A percentile compares a stretch with the other conserved stretches of the same genome.
These are phyloP conservation scores for Penicillium corylophilum DNA, from an alignment of 2,329 filamentous ascomycete genomes.

Conservation along the genomic window DNA sequence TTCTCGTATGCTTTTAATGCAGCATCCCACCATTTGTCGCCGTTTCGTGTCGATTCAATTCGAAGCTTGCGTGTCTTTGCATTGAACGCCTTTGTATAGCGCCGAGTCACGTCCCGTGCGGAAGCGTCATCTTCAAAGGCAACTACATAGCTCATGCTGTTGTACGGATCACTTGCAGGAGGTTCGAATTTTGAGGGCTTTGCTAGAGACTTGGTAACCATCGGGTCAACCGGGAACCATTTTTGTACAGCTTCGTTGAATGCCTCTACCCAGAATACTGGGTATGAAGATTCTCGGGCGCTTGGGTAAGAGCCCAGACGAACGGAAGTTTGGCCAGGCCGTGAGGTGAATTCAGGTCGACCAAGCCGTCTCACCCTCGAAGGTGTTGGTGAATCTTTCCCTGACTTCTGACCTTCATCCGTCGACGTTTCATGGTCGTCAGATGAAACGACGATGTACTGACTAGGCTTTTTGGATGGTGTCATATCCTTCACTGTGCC, in stretches of 20 bases:
- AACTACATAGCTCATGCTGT: slow-evolving; percentile 77
- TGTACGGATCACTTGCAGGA: slow-evolving; percentile 72
- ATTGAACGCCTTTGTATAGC: slow-evolving; percentile 85
- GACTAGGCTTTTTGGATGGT: slow-evolving; percentile 40
- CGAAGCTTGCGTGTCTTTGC: slow-evolving; percentile 81
- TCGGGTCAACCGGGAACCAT: slow-evolving; percentile 84
- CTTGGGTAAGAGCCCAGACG: slow-evolving; percentile 37
- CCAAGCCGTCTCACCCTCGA: slow-evolving; percentile 33
- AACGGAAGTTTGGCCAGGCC: slow-evolving; percentile 15
- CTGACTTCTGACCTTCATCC: slow-evolving; percentile 22
- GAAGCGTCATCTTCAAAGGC: slow-evolving; percentile 79
- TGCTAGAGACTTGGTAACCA: slow-evolving; percentile 77
- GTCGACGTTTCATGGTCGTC: slow-evolving; percentile 34
- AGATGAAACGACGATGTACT: slow-evolving; percentile 39
- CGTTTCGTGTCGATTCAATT: slow-evolving; percentile 66
- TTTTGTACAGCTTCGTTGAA: slow-evolving; percentile 83
- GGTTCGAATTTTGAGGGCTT: slow-evolving; percentile 78
- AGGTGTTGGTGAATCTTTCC: slow-evolving; percentile 12
- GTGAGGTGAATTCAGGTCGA: slow-evolving; percentile 34
- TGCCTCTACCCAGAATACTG: slow-evolving; percentile 92
- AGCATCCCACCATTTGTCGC: slow-evolving; percentile 56
- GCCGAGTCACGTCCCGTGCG: slow-evolving; percentile 79
- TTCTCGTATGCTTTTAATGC: slow-evolving; percentile 45
- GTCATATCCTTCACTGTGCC: slow-evolving; percentile 46
- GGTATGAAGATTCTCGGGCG: slow-evolving; percentile 70